A percentile compares a stretch with the other conserved stretches of the same genome.
These are phyloP conservation scores for Spiraea crenata DNA, from an alignment of 331 rosid species.

Conservation along the genomic window DNA sequence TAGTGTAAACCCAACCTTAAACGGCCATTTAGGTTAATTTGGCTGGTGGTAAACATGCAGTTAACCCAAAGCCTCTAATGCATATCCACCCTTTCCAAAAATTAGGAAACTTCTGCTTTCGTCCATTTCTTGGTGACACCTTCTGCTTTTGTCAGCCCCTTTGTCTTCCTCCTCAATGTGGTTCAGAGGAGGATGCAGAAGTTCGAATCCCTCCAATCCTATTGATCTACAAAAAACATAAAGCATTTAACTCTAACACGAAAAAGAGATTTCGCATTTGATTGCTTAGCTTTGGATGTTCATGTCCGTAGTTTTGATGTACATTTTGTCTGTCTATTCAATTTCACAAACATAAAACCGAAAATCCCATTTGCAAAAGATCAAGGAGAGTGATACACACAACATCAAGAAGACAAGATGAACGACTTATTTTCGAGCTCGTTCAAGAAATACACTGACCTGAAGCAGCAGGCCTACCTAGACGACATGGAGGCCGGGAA, in stretches of 20 bases:
- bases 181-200: conserved; percentile 31
- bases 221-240: too few species aligned
- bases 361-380: background rate
- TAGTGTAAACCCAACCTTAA: conserved; percentile 23
- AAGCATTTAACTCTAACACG: too few species aligned
- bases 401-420: conserved; percentile 43
- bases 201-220: conserved; percentile 5
- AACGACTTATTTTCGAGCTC: conserved; percentile 81
- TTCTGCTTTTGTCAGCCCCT: conserved; percentile 43
- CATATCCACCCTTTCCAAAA: conserved; percentile 22
- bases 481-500: conserved; percentile 73
- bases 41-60: conserved; percentile 41
- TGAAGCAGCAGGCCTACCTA: conserved; percentile 48
- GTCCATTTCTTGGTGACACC: conserved; percentile 38
- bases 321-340: background rate
- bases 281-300: background rate
- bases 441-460: conserved; percentile 61
- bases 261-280: background rate
- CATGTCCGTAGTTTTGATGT: background rate
- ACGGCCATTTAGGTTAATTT: conserved; percentile 35
- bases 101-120: conserved; percentile 28
- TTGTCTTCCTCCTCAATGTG: conserved; percentile 35
- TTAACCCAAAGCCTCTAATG: conserved; percentile 39
- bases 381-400: background rate
- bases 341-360: too few species aligned